Percentiles rank a stretch among this genome's conserved stretches.
These are phyloP conservation scores for Ustanciosporium gigantosporum DNA, from an alignment of 1,284 basidiomycete species.

Conservation along the genomic window DNA sequence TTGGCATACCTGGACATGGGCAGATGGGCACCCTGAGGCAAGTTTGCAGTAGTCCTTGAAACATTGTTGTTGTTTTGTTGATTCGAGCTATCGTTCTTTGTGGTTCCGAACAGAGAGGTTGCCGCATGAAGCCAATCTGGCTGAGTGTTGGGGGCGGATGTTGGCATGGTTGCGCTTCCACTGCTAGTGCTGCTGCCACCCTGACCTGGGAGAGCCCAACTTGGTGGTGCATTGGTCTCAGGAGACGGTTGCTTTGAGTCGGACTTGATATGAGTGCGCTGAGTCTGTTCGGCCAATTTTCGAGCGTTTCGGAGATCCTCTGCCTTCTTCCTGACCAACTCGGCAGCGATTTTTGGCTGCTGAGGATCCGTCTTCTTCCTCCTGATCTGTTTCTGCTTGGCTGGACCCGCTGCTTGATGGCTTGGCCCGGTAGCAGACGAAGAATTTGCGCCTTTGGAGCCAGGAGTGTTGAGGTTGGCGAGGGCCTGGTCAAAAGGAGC, in stretches of 20 bases:
- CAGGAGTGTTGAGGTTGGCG: constrained; percentile 2
- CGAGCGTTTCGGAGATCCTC: constrained; percentile 29
- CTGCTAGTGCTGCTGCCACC: neutral
- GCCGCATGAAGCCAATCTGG: constrained; percentile 22
- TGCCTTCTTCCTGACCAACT: constrained; percentile 30
- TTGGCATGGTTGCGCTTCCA: too few relatives aligned
- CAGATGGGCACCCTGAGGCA: constrained; percentile 28
- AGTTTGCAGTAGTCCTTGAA: constrained; percentile 4
- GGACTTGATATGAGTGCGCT: constrained; percentile 37
- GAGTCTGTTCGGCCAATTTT: constrained; percentile 33
- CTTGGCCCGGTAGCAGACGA: constrained; percentile 6
- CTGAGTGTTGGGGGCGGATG: constrained; percentile 3
- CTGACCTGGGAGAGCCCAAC: neutral
- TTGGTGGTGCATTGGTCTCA: constrained; percentile 1
- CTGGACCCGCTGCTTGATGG: constrained; percentile 6
- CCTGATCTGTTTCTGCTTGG: constrained; percentile 25
- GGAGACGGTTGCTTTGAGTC: constrained; percentile 13
- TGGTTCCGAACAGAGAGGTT: constrained; percentile 7
- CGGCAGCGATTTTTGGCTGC: constrained; percentile 26
- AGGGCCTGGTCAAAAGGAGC: constrained; percentile 29
- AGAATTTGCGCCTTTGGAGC: neutral
- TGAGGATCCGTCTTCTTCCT: constrained; percentile 35
- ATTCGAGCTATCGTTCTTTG: too few relatives aligned
- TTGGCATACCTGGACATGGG: constrained; percentile 14
- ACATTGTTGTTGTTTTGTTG: neutral